Conservation (phyloP, 805 yeast genomes). For the Spathaspora sp. region DNA sequence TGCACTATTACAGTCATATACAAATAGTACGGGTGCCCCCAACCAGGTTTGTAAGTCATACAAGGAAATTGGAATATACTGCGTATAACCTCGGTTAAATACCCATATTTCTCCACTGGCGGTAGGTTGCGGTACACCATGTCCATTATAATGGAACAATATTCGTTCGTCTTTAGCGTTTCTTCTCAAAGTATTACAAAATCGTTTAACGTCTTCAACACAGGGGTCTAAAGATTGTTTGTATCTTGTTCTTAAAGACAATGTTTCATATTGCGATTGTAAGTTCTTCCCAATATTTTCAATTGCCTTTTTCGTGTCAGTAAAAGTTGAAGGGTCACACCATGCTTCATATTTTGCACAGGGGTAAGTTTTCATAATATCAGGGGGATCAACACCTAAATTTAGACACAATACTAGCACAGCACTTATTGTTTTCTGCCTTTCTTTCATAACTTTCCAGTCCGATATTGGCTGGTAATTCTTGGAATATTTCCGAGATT, state of each 20-base stretch:
- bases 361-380: conserved; percentile 86
- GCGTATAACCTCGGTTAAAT: conserved; percentile 94
- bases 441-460: conserved; percentile 88
- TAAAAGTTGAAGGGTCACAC: conserved; percentile 79
- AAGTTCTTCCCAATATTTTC: conserved; percentile 86
- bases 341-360: conserved; percentile 91
- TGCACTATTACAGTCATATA: conserved; percentile 91
- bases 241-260: conserved; percentile 82
- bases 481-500: conserved; percentile 32
- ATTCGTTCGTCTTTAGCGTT: conserved; percentile 92
- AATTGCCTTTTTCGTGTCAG: conserved; percentile 86
- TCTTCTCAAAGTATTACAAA: conserved; percentile 83
- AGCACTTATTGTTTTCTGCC: conserved; percentile 91
- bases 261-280: conserved; percentile 84
- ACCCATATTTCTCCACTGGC: conserved; percentile 98
- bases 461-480: conserved; percentile 73
- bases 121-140: conserved; percentile 97
- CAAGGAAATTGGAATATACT: conserved; percentile 93
- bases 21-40: conserved; percentile 96
- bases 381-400: conserved; percentile 97
- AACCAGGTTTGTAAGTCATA: conserved; percentile 95
- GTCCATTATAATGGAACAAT: conserved; percentile 94
- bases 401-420: conserved; percentile 88
- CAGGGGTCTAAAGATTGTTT: conserved; percentile 92
- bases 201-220: conserved; percentile 90